Base-by-base conservation (phyloP, 2,329 filamentous ascomycete genomes). In the Pseudocercospora musae region DNA sequence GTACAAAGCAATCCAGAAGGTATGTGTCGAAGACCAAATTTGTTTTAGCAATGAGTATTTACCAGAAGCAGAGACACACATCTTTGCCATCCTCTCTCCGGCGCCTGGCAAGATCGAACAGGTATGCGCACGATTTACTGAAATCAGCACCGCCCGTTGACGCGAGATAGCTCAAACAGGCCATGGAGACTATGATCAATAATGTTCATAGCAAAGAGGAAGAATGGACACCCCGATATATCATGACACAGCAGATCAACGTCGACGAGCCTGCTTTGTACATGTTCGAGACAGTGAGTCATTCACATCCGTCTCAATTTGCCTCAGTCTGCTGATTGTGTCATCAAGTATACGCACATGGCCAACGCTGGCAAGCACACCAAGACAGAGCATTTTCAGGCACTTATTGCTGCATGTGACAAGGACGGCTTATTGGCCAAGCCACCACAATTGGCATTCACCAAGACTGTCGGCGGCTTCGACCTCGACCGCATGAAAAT, bases 401-500 rank as follows among this genome's bases (percentile, higher is more conserved):
- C 15, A 40, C 37, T 40, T 40, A 40, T 40, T 40, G 37, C 37
- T 40, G 37, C 37, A 40, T 40, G 37, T 40, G 37, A 40, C 37
- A 40, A 40, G 37, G 37, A 40, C 7, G 37, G 37, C 37, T n/a
- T 40, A 2, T n/a, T 40, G 37, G 37, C 37, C 37, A 40, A 40
- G 37, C 37, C 37, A 40, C 37, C 37, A 18, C 37, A 40, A 40
- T 18, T 40, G 37, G 37, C 37, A 40, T 59, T 66, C 54, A 69
- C 64, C 40, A 60, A 58, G 57, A 68, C 62, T 15, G 61, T 62
- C 23, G 66, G 62, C 40, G 68, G 68, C 6, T 69, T 63, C 44
- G 68, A 69, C 58, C 55, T 53, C 44, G 68, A 69, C 52, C 60
- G 66, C 13, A 62, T 65, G 64, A 59, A 57, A 58, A 58, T 66